phyloP scores from a whole-genome alignment of 2,329 filamentous ascomycete species.

The Aspergillus sp. region DNA sequence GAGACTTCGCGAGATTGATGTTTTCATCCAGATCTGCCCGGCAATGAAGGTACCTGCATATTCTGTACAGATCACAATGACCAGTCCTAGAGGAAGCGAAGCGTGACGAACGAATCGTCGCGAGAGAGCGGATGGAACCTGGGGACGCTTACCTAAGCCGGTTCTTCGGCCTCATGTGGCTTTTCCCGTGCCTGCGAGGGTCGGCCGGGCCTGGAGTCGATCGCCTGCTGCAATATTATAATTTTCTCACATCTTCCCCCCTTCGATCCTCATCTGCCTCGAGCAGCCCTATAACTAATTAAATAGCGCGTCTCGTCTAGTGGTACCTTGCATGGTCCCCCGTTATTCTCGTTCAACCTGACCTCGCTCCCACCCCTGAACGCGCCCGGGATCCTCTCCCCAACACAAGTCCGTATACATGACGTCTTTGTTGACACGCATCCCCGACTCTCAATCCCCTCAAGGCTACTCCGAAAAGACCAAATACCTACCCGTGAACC shows the following conservation, averaged over 20 bases:
- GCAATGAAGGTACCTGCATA: constrained; percentile 1
- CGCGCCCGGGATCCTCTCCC: constrained; percentile 18
- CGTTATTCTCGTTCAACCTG: not conserved
- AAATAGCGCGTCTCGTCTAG: not conserved
- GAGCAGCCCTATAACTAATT: not conserved
- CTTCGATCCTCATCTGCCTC: constrained; percentile 1
- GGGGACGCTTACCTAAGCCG: constrained; percentile 30
- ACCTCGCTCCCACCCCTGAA: constrained; percentile 14
- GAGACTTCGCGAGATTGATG: too few relatives aligned
- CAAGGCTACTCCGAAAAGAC: constrained; percentile 11
- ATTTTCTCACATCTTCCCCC: not conserved
- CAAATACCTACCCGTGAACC: not conserved
- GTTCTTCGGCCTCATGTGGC: constrained; percentile 30
- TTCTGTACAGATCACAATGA: not conserved
- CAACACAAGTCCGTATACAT: constrained; percentile 26
- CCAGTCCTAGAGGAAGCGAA: not conserved
- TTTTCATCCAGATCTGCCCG: too few relatives aligned
- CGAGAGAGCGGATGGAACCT: constrained; percentile 6
- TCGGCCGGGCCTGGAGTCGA: constrained; percentile 7
- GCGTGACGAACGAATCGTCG: not conserved
- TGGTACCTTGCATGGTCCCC: not conserved
- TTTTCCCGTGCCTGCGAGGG: constrained; percentile 28
- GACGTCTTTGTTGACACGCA: constrained; percentile 38
- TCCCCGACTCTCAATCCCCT: constrained; percentile 16
- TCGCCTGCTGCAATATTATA: constrained; percentile 3